phyloP scores from a whole-genome alignment of 805 yeast species.

The Sporopachydermia lactativora region DNA sequence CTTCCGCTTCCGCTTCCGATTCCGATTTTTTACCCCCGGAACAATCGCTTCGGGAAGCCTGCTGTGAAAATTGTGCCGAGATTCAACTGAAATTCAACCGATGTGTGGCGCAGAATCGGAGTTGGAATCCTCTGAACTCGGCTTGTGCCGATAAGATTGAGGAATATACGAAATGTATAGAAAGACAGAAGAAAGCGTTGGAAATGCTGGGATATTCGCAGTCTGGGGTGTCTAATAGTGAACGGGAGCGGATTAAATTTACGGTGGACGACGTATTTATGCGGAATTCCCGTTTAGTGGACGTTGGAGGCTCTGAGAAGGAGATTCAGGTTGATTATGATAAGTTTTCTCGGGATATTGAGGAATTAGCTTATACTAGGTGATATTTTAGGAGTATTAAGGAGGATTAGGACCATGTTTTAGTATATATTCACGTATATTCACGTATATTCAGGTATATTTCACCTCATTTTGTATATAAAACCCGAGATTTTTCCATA shows the following conservation, averaged over 20 bases:
- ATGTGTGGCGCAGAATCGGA: not conserved
- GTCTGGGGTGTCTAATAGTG: constrained; percentile 8
- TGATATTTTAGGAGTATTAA: no score
- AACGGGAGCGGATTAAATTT: constrained; percentile 11
- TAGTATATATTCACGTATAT: no score
- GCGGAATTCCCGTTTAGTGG: constrained; percentile 5
- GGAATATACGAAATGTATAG: constrained; percentile 15
- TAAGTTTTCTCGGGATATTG: constrained; percentile 9
- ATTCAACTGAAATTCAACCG: not conserved
- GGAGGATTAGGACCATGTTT: no score
- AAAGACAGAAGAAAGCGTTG: constrained; percentile 16
- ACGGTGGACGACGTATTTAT: constrained; percentile 18
- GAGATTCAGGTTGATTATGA: constrained; percentile 11
- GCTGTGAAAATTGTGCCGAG: not conserved
- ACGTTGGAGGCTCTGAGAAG: constrained; percentile 5
- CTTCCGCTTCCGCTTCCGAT: no score
- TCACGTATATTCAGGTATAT: no score
- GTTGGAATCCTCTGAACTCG: constrained; percentile 2
- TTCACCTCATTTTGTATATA: constrained; percentile 5
- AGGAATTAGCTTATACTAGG: constrained; percentile 5
- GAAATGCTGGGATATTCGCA: constrained; percentile 13
- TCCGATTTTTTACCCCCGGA: not conserved
- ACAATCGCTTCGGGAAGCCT: not conserved
- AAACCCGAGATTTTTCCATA: constrained; percentile 32
- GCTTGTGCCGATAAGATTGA: constrained; percentile 13